Percentiles rank a stretch among this genome's conserved stretches.
phyloP scores from a whole-genome alignment of 129 eudicot genomes.

The Lonicera japonica region DNA sequence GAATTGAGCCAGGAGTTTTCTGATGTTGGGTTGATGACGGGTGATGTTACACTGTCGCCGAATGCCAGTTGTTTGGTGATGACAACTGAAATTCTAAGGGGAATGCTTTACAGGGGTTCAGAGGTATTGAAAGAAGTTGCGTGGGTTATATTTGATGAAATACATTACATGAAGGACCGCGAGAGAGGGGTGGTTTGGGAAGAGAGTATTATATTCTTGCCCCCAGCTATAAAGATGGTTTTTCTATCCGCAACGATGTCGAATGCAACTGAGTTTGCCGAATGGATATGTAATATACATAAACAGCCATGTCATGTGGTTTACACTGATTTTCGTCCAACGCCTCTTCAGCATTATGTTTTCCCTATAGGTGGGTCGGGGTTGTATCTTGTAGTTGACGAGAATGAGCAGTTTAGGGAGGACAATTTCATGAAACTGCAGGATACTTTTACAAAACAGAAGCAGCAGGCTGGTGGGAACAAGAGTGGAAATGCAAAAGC shows the following conservation, averaged over 20 bases:
- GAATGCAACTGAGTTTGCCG: slow-evolving; percentile 98
- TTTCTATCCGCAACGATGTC: slow-evolving; percentile 98
- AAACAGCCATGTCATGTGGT: slow-evolving; percentile 99
- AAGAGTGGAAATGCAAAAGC: slow-evolving; percentile 47
- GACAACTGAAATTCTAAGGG: slow-evolving; percentile 95
- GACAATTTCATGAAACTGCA: slow-evolving; percentile 78
- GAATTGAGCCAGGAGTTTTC: slow-evolving; percentile 88
- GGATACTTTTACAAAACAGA: slow-evolving; percentile 71
- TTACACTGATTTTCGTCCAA: slow-evolving; percentile 93
- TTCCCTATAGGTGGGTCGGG: slow-evolving; percentile 97
- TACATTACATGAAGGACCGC: slow-evolving; percentile 95
- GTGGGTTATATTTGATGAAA: slow-evolving; percentile 98
- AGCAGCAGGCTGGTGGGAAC: slow-evolving; percentile 26
- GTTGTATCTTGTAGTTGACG: slow-evolving; percentile 89
- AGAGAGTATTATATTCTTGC: slow-evolving; percentile 90
- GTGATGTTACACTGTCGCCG: slow-evolving; percentile 87
- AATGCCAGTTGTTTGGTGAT: slow-evolving; percentile 92
- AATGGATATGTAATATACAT: slow-evolving; percentile 94
- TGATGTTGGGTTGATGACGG: slow-evolving; percentile 98
- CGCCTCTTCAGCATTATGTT: slow-evolving; percentile 94
- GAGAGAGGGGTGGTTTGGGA: slow-evolving; percentile 99
- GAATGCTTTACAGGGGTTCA: slow-evolving; percentile 95
- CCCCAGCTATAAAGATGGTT: slow-evolving; percentile 94
- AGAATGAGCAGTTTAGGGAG: slow-evolving; percentile 93
- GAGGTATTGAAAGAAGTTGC: slow-evolving; percentile 97